Conservation (phyloP, 192 early-diverging fungal species). For the Backusella tarrabulga region DNA sequence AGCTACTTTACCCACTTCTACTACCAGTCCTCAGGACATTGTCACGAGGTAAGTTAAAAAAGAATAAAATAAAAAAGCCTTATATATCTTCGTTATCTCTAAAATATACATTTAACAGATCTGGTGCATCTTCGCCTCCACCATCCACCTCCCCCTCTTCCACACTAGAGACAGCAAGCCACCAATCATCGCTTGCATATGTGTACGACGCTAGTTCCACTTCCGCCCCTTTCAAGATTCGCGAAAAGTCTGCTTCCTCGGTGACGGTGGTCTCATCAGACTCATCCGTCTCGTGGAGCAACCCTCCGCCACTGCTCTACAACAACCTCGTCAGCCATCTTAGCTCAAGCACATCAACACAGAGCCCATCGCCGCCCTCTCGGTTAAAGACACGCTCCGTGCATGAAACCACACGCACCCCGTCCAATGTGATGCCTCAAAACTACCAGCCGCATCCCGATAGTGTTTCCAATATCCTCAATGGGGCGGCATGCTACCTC, state of each 20-base stretch:
- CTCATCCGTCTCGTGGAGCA: slow-evolving; percentile 26
- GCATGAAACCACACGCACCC: background rate
- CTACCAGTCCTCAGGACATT: slow-evolving; percentile 6
- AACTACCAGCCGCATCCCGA: background rate
- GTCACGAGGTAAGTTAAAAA: background rate
- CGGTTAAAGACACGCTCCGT: background rate
- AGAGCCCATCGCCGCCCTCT: background rate
- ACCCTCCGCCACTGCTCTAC: slow-evolving; percentile 17
- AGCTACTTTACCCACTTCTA: background rate
- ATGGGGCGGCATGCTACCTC: background rate
- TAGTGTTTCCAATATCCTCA: slow-evolving; percentile 1
- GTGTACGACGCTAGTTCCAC: slow-evolving; percentile 14
- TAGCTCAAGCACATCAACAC: background rate
- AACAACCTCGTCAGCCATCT: background rate
- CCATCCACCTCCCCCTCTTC: background rate
- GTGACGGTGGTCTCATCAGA: slow-evolving; percentile 10
- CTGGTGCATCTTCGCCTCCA: background rate
- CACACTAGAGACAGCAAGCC: background rate
- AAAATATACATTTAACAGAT: background rate
- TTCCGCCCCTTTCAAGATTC: slow-evolving; percentile 24
- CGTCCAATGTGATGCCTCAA: background rate
- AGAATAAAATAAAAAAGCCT: too few relatives aligned
- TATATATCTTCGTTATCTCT: background rate
- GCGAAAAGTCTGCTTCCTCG: slow-evolving; percentile 1
- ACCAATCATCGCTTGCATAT: slow-evolving; percentile 17